Base-by-base conservation (phyloP, 2,329 filamentous ascomycete genomes). In the Fusarium floridanum region DNA sequence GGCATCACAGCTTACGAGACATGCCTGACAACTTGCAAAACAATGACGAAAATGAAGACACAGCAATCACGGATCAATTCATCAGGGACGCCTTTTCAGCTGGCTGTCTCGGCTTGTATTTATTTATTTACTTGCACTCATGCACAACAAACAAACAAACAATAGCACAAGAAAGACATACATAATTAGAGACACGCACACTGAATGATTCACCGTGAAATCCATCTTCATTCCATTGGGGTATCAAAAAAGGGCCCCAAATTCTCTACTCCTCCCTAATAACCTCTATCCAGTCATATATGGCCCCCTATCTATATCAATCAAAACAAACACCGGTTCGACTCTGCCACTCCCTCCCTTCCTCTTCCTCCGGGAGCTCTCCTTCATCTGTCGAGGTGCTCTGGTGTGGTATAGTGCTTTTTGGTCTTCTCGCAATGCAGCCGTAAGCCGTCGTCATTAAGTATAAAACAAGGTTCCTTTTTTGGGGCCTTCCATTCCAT, bases 391-490 rank as follows among this genome's bases (percentile, higher is more conserved):
- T 53, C 39, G 60, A 61, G 67, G 50, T 73, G 43, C 62, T 68
- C 45, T 61, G 29, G 61, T 64, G 59, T 71, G 70, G 64, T 66
- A 65, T 71, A 68, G 64, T 77, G 70, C 71, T 75, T 75, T 71
- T 74, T 66, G 71, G 61, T 76, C 69, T 73, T 76, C 57, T 78
- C 71, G 74, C 76, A 78, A 76, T 79, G 71, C 76, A 78, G 77
- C 77, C 77, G 77, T 79, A 76, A 79, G 75, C 73, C 70, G 77
- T 78, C 75, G 76, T 78, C 77, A 78, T 78, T 77, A 78, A 68
- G 61, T 72, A 59, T 71, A 70, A 78, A 78, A 77, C 70, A 72
- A 73, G 74, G 67, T 75, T 77, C 68, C 76, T 70, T 78, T 76
- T 73, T 75, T 72, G 59, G 61, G 67, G 27, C 27, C 27, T 73